phyloP scores from a whole-genome alignment of 495 filamentous ascomycete species.

The Articulospora tetracladia region DNA sequence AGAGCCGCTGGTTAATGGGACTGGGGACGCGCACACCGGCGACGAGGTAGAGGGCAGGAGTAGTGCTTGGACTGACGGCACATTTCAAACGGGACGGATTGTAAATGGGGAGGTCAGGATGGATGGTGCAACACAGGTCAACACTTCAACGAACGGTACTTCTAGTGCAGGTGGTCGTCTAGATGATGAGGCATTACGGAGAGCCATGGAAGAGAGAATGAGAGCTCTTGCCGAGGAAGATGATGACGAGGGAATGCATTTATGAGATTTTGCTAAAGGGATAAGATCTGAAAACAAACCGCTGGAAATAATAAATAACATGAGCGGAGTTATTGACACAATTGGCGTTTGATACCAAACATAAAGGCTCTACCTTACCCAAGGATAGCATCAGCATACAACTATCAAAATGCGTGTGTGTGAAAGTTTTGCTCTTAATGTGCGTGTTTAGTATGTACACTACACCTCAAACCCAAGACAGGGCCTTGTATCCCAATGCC shows the following conservation, averaged over 20 bases:
- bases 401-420: background rate
- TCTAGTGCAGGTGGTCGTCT: conserved; percentile 31
- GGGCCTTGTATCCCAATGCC: background rate
- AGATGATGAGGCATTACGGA: conserved; percentile 43
- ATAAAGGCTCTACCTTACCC: background rate
- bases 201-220: conserved; percentile 40
- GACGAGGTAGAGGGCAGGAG: conserved; percentile 9
- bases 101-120: conserved; percentile 34
- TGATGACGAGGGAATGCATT: conserved; percentile 60
- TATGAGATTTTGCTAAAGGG: conserved; percentile 50
- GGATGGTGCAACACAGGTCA: conserved; percentile 17
- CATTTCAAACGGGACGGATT: conserved; percentile 49
- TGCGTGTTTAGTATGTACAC: too few relatives aligned
- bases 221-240: conserved; percentile 41
- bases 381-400: too few relatives aligned
- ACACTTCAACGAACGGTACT: background rate
- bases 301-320: background rate
- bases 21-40: conserved; percentile 5
- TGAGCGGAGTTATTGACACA: conserved; percentile 3
- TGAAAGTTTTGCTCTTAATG: too few relatives aligned
- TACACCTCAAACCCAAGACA: background rate
- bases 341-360: conserved; percentile 25
- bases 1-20: conserved; percentile 29
- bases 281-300: too few relatives aligned
- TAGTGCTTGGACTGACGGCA: conserved; percentile 47